phyloP scores from a whole-genome alignment of 1,139 yeast genomes.

The Geotrichum phurueaensis region DNA sequence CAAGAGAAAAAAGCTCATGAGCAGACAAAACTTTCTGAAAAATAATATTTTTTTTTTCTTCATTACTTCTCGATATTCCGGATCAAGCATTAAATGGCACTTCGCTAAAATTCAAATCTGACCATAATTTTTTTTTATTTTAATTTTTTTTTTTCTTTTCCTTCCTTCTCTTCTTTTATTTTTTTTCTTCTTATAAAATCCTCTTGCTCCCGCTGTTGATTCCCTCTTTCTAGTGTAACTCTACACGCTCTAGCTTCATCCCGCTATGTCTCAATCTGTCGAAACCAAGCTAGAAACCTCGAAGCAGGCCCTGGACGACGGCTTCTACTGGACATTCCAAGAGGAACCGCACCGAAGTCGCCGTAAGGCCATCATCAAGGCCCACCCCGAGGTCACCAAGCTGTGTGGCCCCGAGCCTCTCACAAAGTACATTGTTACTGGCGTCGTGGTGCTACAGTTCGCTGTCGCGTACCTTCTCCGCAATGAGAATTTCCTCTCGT shows the following conservation, averaged over 20 bases:
- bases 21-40: too few relatives aligned
- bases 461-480: slow-evolving; percentile 55
- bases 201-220: background rate
- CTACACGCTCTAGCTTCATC: background rate
- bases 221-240: background rate
- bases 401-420: slow-evolving; percentile 81
- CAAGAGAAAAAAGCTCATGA: background rate
- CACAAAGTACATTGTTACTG: slow-evolving; percentile 67
- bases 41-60: background rate
- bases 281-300: background rate
- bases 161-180: background rate
- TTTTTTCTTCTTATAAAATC: background rate
- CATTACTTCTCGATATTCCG: background rate
- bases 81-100: background rate
- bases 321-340: slow-evolving; percentile 75
- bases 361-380: slow-evolving; percentile 63
- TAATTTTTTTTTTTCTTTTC: background rate
- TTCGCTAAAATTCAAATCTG: background rate
- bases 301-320: slow-evolving; percentile 4
- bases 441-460: slow-evolving; percentile 62
- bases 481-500: slow-evolving; percentile 48
- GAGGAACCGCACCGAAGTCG: slow-evolving; percentile 76
- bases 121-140: background rate
- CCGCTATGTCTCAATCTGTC: background rate
- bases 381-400: slow-evolving; percentile 73